Evolutionary conservation across 371 early-diverging fungal genomes (phyloP).

Genomic region (Lichtheimia hyalospora): DNA sequence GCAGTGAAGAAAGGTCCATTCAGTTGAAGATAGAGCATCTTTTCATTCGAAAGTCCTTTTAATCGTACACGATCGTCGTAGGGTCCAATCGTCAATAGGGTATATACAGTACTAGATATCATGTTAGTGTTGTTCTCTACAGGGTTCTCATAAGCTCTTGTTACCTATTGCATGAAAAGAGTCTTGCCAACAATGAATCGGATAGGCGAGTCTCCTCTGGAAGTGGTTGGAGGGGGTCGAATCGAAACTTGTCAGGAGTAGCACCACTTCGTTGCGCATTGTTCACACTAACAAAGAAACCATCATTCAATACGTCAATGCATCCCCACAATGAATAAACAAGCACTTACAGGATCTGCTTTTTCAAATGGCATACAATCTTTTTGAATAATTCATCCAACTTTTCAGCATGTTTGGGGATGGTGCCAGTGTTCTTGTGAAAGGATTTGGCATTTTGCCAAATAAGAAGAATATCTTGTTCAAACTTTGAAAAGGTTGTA

Average conservation of each 20-base stretch:
- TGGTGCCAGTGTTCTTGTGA: constrained; percentile 36
- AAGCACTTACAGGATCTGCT: constrained; percentile 27
- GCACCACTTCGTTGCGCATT: background rate
- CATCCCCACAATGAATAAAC: background rate
- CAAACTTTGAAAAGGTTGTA: constrained; percentile 44
- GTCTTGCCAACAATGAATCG: constrained; percentile 9
- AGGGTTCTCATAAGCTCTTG: too few relatives aligned
- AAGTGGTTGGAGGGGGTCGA: constrained; percentile 15
- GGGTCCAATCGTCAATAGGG: constrained; percentile 40
- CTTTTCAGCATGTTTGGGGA: constrained; percentile 39
- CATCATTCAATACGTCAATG: background rate
- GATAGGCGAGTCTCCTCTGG: constrained; percentile 23
- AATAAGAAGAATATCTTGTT: constrained; percentile 41
- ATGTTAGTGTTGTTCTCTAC: background rate
- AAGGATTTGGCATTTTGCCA: constrained; percentile 47
- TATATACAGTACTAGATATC: constrained; percentile 34
- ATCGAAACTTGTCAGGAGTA: constrained; percentile 4
- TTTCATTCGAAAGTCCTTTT: constrained; percentile 31
- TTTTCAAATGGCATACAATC: constrained; percentile 33
- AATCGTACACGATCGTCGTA: constrained; percentile 35
- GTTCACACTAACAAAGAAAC: background rate
- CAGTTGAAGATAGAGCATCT: constrained; percentile 32
- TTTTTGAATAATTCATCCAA: constrained; percentile 35
- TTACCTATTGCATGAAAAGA: constrained; percentile 15
- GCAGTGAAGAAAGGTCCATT: constrained; percentile 49